Percentiles rank a stretch among this genome's conserved stretches.
phyloP scores from a whole-genome alignment of 2,329 filamentous ascomycete species.

The Leptographium procerum region DNA sequence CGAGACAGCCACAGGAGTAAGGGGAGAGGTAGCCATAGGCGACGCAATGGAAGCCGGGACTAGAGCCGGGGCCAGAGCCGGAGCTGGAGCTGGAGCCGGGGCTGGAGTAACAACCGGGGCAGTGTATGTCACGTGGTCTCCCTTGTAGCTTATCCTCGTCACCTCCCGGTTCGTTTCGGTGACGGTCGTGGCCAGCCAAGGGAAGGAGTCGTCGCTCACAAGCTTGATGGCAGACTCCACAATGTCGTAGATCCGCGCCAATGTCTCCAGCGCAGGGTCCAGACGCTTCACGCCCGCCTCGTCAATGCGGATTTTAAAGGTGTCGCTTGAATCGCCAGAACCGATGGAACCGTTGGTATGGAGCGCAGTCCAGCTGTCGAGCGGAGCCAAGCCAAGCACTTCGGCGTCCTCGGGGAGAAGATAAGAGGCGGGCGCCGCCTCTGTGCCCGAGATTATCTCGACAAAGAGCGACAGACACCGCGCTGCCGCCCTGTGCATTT shows the following conservation, averaged over 20 bases:
- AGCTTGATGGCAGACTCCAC: constrained; percentile 13
- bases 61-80: neutral
- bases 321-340: neutral
- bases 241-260: constrained; percentile 14
- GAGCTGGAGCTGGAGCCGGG: neutral
- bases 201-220: constrained; percentile 8
- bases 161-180: constrained; percentile 5
- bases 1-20: neutral
- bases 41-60: neutral
- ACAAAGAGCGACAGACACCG: constrained; percentile 38
- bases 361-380: constrained; percentile 18
- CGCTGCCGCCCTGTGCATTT: constrained; percentile 34
- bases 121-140: neutral
- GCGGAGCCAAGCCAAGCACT: constrained; percentile 30
- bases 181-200: constrained; percentile 6
- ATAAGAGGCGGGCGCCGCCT: constrained; percentile 31
- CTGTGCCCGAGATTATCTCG: constrained; percentile 28
- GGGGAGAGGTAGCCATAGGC: neutral
- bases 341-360: too few species aligned
- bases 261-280: constrained; percentile 6
- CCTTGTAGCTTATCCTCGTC: constrained; percentile 7
- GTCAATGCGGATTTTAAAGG: constrained; percentile 11
- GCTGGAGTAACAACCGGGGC: neutral
- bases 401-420: constrained; percentile 40
- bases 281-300: constrained; percentile 9